A percentile compares a stretch with the other conserved stretches of the same genome.
phyloP scores from a whole-genome alignment of 371 early-diverging fungal genomes.

The Phascolomyces articulosus region DNA sequence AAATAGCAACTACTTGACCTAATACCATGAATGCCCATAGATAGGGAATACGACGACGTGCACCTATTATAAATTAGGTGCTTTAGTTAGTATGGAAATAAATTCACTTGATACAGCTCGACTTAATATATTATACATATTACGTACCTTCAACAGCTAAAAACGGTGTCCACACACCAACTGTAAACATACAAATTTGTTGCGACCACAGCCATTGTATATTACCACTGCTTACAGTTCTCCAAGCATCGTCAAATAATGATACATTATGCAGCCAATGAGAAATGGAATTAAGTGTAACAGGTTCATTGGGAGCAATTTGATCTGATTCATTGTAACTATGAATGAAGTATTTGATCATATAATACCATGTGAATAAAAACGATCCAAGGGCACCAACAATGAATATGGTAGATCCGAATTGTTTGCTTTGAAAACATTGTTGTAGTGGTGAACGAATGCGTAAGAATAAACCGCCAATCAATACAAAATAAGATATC shows the following conservation, averaged over 20 bases:
- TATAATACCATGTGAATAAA: constrained; percentile 40
- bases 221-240: constrained; percentile 33
- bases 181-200: constrained; percentile 43
- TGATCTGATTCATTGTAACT: constrained; percentile 32
- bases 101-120: too few species aligned
- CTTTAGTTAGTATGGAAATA: not conserved
- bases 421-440: not conserved
- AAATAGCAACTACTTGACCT: constrained; percentile 49
- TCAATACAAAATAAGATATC: constrained; percentile 38
- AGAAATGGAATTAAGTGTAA: constrained; percentile 32
- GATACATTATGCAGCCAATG: constrained; percentile 43
- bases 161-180: constrained; percentile 45
- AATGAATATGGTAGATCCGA: constrained; percentile 13
- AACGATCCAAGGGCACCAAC: constrained; percentile 23
- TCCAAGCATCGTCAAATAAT: constrained; percentile 45
- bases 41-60: constrained; percentile 34
- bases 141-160: constrained; percentile 46
- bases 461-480: constrained; percentile 28
- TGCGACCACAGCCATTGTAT: constrained; percentile 52
- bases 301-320: not conserved
- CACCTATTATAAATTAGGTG: constrained; percentile 18
- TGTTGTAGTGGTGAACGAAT: constrained; percentile 17
- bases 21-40: constrained; percentile 47
- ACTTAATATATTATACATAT: too few species aligned
- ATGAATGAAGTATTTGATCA: constrained; percentile 36